Evolutionary conservation across 2,329 filamentous ascomycete genomes (phyloP).

Genomic region (Thelonectria discophora): DNA sequence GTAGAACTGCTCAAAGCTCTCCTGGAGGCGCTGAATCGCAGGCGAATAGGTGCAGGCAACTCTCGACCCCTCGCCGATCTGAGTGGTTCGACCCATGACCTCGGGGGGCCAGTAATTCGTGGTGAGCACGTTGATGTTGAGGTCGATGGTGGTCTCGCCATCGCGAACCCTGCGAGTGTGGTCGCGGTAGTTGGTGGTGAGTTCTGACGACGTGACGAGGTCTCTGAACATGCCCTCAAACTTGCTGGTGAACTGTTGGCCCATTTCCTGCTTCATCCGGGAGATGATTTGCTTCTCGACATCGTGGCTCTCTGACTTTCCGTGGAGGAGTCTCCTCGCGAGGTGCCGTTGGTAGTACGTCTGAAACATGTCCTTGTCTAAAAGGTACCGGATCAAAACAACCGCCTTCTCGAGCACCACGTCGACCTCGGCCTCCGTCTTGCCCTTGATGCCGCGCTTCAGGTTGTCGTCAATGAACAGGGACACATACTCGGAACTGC

Average conservation of each 20-base stretch:
- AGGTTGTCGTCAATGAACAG: conserved; percentile 97
- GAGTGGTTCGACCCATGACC: conserved; percentile 73
- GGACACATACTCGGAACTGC: conserved; percentile 91
- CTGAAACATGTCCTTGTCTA: conserved; percentile 94
- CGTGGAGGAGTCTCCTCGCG: conserved; percentile 84
- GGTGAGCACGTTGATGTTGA: conserved; percentile 86
- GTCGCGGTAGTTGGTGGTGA: conserved; percentile 79
- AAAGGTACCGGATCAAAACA: conserved; percentile 83
- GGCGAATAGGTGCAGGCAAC: conserved; percentile 74
- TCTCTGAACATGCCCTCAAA: conserved; percentile 99
- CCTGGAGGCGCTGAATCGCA: conserved; percentile 77
- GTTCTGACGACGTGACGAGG: conserved; percentile 85
- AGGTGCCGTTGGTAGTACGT: conserved; percentile 98
- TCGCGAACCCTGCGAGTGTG: conserved; percentile 66
- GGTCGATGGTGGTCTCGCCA: conserved; percentile 68
- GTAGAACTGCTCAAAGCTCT: conserved; percentile 90
- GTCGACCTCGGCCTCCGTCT: conserved; percentile 89
- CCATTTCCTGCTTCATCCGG: conserved; percentile 96
- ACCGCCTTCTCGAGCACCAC: conserved; percentile 88
- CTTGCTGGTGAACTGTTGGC: conserved; percentile 91
- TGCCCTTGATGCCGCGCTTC: conserved; percentile 91
- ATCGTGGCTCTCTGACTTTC: conserved; percentile 89
- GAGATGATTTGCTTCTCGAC: conserved; percentile 95
- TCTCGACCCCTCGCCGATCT: conserved; percentile 56
- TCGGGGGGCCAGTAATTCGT: conserved; percentile 96